These are phyloP conservation scores for Hyaloscypha hepaticicola DNA, from an alignment of 495 filamentous ascomycete species.

Conservation along the genomic window DNA sequence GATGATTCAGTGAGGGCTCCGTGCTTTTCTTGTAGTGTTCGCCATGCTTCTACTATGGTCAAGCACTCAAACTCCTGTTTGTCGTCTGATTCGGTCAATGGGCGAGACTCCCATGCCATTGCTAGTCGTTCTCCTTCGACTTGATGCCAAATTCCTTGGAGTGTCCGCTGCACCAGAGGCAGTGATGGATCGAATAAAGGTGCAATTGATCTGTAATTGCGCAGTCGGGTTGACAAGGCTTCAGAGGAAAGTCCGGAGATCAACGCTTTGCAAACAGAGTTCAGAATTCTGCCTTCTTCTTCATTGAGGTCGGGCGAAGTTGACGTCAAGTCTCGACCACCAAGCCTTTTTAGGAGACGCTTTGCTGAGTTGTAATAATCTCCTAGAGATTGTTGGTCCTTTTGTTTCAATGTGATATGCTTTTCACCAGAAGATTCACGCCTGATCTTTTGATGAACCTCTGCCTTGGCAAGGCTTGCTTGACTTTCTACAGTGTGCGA, in stretches of 20 bases:
- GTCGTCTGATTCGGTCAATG: constrained; percentile 35
- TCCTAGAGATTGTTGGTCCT: constrained; percentile 36
- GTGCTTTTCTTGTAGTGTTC: constrained; percentile 35
- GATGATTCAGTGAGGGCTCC: constrained; percentile 39
- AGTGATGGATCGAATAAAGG: constrained; percentile 28
- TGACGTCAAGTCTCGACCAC: constrained; percentile 46
- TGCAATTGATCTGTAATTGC: constrained; percentile 40
- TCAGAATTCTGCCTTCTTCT: constrained; percentile 42
- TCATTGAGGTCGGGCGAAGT: constrained; percentile 37
- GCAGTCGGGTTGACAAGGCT: constrained; percentile 38
- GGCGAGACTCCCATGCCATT: constrained; percentile 43
- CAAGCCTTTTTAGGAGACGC: constrained; percentile 43
- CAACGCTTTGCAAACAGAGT: constrained; percentile 48
- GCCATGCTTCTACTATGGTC: constrained; percentile 41
- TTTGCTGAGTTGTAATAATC: constrained; percentile 46
- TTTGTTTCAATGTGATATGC: constrained; percentile 40
- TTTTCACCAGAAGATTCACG: constrained; percentile 31
- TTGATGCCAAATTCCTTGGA: constrained; percentile 46
- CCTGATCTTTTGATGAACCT: not conserved
- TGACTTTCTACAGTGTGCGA: not conserved
- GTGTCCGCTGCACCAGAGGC: constrained; percentile 37
- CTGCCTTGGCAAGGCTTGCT: not conserved
- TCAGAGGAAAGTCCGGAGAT: constrained; percentile 47
- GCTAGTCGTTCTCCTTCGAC: constrained; percentile 50
- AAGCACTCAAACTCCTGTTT: constrained; percentile 38